A percentile compares a stretch with the other conserved stretches of the same genome.
Evolutionary conservation across 2,329 filamentous ascomycete genomes (phyloP).

Genomic region (Onygenales sp.): DNA sequence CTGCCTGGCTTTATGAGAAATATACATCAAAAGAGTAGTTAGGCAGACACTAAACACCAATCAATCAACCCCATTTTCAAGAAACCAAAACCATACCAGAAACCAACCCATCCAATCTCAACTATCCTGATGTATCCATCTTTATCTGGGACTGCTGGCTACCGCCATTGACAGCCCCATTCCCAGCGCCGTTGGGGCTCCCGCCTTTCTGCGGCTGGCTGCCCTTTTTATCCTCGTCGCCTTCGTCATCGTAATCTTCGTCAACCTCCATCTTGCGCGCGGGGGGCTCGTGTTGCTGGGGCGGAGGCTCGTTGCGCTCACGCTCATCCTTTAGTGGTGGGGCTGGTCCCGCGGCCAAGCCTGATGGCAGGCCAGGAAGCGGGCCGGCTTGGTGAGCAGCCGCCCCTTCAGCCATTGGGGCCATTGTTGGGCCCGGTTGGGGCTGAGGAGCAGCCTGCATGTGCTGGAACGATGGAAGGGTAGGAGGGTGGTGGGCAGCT

Average conservation of each 20-base stretch:
- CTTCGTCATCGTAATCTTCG: constrained; percentile 93
- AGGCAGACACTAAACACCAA: neutral
- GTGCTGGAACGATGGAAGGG: constrained; percentile 43
- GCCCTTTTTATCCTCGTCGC: constrained; percentile 58
- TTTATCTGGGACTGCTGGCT: constrained; percentile 6
- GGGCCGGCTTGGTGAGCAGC: constrained; percentile 23
- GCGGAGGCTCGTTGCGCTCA: constrained; percentile 37
- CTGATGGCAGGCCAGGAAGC: constrained; percentile 34
- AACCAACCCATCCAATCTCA: too few species aligned
- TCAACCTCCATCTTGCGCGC: constrained; percentile 95
- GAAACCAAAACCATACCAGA: too few species aligned
- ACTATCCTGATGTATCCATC: constrained; percentile 1
- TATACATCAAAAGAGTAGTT: too few species aligned
- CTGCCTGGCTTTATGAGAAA: neutral
- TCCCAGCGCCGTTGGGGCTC: constrained; percentile 3
- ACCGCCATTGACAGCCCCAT: constrained; percentile 4
- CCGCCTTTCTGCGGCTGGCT: constrained; percentile 27
- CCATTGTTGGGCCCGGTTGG: constrained; percentile 45
- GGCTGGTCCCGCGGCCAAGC: constrained; percentile 24
- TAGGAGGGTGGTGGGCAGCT: constrained; percentile 73
- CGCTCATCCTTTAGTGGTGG: constrained; percentile 49
- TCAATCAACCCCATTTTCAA: neutral
- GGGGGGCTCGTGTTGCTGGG: constrained; percentile 60
- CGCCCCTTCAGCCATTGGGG: constrained; percentile 42
- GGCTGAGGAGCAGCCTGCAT: constrained; percentile 34